Conservation (phyloP, 1,139 yeast species). For the Ogataea hybrid region DNA sequence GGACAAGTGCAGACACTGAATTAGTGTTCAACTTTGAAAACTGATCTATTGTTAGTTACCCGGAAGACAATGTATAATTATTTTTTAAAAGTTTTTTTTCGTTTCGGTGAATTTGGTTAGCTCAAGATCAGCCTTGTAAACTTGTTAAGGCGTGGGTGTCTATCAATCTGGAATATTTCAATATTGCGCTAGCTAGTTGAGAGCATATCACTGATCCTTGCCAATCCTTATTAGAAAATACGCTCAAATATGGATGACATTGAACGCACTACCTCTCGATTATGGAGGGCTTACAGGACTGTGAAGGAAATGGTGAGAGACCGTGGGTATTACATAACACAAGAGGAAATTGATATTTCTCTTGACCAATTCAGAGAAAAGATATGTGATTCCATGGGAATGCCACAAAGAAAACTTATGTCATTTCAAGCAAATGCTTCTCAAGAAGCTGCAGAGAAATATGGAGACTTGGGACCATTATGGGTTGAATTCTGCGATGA, state of each 20-base stretch:
- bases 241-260: constrained; percentile 67
- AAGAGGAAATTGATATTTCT: constrained; percentile 83
- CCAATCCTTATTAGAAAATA: too few species aligned
- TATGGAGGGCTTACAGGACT: constrained; percentile 92
- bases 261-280: constrained; percentile 86
- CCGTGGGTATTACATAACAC: constrained; percentile 90
- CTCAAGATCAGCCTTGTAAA: too few species aligned
- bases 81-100: constrained; percentile 2
- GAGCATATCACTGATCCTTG: too few species aligned
- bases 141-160: too few species aligned
- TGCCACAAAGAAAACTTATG: constrained; percentile 85
- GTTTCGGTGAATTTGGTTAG: too few species aligned
- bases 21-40: constrained; percentile 28
- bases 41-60: constrained; percentile 1
- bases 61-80: constrained; percentile 1
- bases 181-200: too few species aligned
- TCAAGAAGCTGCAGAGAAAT: constrained; percentile 77
- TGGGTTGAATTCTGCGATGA: constrained; percentile 99
- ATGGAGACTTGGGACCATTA: constrained; percentile 83
- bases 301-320: constrained; percentile 96
- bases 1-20: constrained; percentile 76
- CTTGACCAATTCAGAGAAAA: constrained; percentile 86
- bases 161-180: too few species aligned
- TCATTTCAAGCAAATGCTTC: constrained; percentile 95
- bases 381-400: constrained; percentile 86